Conservation (phyloP, 306 rosid genomes). For the Vigna unguiculata region DNA sequence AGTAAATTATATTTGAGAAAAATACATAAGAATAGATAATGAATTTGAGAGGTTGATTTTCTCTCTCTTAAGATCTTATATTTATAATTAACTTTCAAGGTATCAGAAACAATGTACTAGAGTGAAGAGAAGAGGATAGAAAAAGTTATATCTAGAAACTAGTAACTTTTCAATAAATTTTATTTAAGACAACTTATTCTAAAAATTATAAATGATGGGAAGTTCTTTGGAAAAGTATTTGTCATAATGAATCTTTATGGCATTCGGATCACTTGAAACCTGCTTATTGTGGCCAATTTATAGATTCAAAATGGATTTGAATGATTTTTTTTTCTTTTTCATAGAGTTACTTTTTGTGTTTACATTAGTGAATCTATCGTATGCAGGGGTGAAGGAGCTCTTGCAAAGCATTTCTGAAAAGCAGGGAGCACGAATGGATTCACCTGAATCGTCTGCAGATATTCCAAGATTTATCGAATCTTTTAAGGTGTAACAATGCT, state of each 20-base stretch:
- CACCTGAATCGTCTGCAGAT: constrained; percentile 81
- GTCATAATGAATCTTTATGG: constrained; percentile 25
- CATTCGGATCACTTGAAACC: constrained; percentile 17
- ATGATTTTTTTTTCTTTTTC: constrained; percentile 17
- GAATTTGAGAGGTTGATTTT: too few species aligned
- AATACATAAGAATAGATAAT: too few species aligned
- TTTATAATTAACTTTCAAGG: too few species aligned
- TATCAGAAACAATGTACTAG: too few species aligned
- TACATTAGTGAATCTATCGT: constrained; percentile 37
- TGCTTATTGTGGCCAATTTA: constrained; percentile 32
- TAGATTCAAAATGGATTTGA: constrained; percentile 21
- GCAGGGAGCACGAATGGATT: constrained; percentile 87
- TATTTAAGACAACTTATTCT: too few species aligned
- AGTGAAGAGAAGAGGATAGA: too few species aligned
- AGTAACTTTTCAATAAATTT: too few species aligned
- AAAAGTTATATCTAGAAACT: too few species aligned
- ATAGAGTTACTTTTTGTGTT: constrained; percentile 28
- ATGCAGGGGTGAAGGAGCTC: constrained; percentile 88
- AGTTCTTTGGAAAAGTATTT: constrained; percentile 6
- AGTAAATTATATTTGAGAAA: neutral
- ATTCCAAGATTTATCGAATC: constrained; percentile 75
- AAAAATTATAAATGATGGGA: neutral
- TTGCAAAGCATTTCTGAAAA: constrained; percentile 87
- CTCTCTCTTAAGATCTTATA: too few species aligned
- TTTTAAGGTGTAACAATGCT: constrained; percentile 70